phyloP scores from a whole-genome alignment of 73 alveolate species.

The Paramecium primaurelia region DNA sequence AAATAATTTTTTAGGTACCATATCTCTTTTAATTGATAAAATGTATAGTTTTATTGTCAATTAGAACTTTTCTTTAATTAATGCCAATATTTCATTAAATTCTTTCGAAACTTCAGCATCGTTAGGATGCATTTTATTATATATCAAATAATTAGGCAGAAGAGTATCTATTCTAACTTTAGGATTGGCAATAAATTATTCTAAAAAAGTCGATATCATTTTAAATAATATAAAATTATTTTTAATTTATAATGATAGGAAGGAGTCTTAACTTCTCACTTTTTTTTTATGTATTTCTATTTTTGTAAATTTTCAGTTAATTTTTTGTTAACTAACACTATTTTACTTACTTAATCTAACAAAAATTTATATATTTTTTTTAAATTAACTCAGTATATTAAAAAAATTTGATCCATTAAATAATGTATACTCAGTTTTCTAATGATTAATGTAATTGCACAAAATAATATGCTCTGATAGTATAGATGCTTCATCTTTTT shows the following conservation, averaged over 20 bases:
- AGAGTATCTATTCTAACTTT: background rate
- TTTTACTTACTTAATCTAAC: too few species aligned
- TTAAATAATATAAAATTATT: background rate
- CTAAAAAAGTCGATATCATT: background rate
- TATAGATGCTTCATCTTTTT: too few species aligned
- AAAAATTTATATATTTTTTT: too few species aligned
- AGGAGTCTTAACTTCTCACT: background rate
- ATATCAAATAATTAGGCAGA: conserved; percentile 12
- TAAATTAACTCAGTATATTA: too few species aligned
- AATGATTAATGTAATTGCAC: too few species aligned
- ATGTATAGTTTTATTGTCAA: background rate
- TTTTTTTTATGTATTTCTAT: background rate
- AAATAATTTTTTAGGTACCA: background rate
- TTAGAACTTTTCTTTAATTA: background rate
- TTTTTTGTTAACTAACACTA: too few species aligned
- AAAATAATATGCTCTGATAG: too few species aligned
- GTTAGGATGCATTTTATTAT: background rate
- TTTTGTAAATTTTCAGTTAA: background rate
- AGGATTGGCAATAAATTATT: background rate
- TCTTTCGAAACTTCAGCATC: background rate
- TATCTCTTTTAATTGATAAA: background rate
- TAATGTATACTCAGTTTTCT: too few species aligned
- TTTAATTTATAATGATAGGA: background rate
- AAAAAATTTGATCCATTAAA: too few species aligned
- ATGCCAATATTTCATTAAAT: background rate